Percentiles rank a stretch among this genome's conserved stretches.
These are phyloP conservation scores for Tolypocladium endophyticum DNA, from an alignment of 2,329 filamentous ascomycete species.

Conservation along the genomic window DNA sequence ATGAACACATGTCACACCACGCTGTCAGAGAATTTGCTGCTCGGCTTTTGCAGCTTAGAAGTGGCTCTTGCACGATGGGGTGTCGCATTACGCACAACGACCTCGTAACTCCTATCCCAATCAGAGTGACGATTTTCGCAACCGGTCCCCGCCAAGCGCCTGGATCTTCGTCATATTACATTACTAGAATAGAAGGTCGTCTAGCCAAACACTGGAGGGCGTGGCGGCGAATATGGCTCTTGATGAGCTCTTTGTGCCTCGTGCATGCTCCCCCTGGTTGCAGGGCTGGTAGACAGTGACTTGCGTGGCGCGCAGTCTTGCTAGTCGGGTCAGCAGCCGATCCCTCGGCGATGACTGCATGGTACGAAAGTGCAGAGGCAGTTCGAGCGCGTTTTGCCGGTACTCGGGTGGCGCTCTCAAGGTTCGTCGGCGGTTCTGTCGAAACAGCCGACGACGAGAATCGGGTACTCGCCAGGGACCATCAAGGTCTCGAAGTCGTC, in stretches of 20 bases:
- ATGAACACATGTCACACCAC: neutral
- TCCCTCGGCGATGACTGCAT: neutral
- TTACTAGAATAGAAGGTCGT: neutral
- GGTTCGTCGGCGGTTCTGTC: neutral
- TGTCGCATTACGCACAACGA: neutral
- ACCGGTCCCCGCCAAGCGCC: neutral
- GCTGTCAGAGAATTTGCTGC: neutral
- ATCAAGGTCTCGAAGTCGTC: neutral
- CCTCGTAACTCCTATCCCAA: neutral
- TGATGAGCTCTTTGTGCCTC: neutral
- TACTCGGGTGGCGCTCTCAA: neutral
- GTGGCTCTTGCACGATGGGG: neutral
- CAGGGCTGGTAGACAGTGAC: neutral
- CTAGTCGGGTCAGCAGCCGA: neutral
- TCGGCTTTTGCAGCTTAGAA: neutral
- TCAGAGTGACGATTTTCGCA: neutral
- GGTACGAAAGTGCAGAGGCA: neutral
- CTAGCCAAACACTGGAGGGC: neutral
- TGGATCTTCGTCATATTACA: neutral
- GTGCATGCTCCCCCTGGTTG: neutral
- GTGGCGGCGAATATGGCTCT: neutral
- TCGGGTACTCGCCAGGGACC: neutral
- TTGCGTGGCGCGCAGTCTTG: neutral
- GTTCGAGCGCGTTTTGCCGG: neutral
- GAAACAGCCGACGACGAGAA: neutral